phyloP scores from a whole-genome alignment of 2,329 filamentous ascomycete species.

The Neofusicoccum cordaticola region DNA sequence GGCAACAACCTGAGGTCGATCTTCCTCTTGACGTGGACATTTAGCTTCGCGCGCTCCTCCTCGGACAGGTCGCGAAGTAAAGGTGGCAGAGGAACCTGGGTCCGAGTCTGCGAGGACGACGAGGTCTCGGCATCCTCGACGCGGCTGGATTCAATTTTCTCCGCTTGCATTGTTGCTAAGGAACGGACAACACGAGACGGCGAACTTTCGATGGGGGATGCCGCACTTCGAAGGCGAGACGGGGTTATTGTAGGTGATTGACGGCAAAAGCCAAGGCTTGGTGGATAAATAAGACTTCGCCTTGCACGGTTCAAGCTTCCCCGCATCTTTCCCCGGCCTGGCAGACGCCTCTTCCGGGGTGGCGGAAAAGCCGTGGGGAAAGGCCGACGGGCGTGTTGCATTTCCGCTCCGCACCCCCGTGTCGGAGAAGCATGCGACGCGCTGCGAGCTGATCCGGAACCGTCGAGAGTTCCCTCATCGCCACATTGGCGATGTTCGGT shows the following conservation, averaged over 20 bases:
- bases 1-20: constrained; percentile 67
- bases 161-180: no score
- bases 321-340: constrained; percentile 1
- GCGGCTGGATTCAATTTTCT: background rate
- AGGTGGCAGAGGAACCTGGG: background rate
- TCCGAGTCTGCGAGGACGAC: background rate
- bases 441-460: no score
- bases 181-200: no score
- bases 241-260: no score
- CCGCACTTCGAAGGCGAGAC: no score
- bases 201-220: no score
- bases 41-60: background rate
- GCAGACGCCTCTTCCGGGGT: background rate
- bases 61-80: background rate
- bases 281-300: background rate
- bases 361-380: constrained; percentile 5
- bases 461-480: no score
- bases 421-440: background rate
- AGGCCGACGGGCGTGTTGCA: background rate
- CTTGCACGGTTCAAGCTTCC: background rate
- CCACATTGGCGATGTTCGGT: no score
- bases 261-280: constrained; percentile 3
- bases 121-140: constrained; percentile 5
- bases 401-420: background rate
- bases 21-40: constrained; percentile 18